These are phyloP conservation scores for Cicer bijugum DNA, from an alignment of 306 rosid species.

Conservation along the genomic window DNA sequence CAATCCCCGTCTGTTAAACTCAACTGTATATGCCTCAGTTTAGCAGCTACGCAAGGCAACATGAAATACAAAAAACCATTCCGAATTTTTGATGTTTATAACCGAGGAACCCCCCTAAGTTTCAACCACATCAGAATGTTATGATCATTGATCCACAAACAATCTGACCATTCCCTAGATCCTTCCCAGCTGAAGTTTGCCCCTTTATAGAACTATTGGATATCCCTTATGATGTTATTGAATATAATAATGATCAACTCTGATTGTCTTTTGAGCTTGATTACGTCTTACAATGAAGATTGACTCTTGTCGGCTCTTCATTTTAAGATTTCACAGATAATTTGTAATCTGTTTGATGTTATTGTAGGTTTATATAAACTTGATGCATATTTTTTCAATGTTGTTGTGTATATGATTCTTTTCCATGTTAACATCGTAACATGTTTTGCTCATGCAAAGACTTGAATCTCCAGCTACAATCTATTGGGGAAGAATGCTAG, in stretches of 20 bases:
- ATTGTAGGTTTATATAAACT: not conserved
- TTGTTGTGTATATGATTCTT: constrained; percentile 14
- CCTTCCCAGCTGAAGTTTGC: not conserved
- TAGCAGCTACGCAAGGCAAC: too few species aligned
- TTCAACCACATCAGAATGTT: too few species aligned
- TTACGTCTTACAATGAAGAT: not conserved
- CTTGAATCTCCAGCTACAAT: constrained; percentile 67
- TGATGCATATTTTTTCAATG: constrained; percentile 1
- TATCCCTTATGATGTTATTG: not conserved
- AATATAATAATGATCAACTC: not conserved
- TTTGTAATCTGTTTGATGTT: constrained; percentile 15
- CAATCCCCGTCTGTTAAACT: too few species aligned
- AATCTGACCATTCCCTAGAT: not conserved
- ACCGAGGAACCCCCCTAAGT: too few species aligned
- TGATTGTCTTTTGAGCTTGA: constrained; percentile 5
- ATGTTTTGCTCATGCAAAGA: constrained; percentile 55
- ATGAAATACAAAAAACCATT: too few species aligned
- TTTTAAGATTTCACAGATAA: not conserved
- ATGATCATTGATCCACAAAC: not conserved
- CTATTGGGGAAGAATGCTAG: constrained; percentile 74
- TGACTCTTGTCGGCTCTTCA: not conserved
- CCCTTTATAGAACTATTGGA: not conserved
- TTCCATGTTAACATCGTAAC: constrained; percentile 27
- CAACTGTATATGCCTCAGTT: too few species aligned
- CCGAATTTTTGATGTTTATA: too few species aligned